These are phyloP conservation scores for Pichia sp. DNA, from an alignment of 1,139 yeast species.

Conservation along the genomic window DNA sequence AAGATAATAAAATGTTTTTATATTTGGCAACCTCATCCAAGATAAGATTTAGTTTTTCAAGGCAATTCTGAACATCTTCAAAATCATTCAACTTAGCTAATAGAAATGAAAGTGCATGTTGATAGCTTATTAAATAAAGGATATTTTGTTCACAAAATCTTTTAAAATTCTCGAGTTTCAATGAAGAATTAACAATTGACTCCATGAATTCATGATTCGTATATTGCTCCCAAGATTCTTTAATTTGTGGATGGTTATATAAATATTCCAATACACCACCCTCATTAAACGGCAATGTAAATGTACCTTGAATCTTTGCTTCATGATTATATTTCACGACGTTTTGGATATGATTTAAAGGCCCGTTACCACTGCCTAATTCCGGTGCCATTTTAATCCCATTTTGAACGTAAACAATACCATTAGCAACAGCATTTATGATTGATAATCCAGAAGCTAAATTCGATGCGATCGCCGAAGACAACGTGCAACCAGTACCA, in stretches of 20 bases:
- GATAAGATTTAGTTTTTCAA: conserved; percentile 46
- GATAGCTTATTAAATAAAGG: conserved; percentile 61
- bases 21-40: conserved; percentile 54
- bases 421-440: conserved; percentile 44
- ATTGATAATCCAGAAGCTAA: conserved; percentile 50
- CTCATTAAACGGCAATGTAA: conserved; percentile 30
- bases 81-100: conserved; percentile 56
- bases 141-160: conserved; percentile 68
- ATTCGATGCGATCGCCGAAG: conserved; percentile 75
- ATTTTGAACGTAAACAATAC: conserved; percentile 60
- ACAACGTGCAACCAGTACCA: conserved; percentile 88
- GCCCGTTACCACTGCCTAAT: conserved; percentile 45
- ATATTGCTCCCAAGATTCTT: conserved; percentile 51
- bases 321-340: conserved; percentile 4
- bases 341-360: conserved; percentile 49
- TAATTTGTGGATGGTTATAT: conserved; percentile 49
- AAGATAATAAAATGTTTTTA: conserved; percentile 39
- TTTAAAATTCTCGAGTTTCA: conserved; percentile 46
- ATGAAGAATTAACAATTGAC: conserved; percentile 44
- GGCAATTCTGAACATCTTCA: conserved; percentile 46
- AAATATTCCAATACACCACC: conserved; percentile 43
- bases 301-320: neutral
- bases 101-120: conserved; percentile 60
- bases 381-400: conserved; percentile 42
- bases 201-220: conserved; percentile 57